phyloP scores from a whole-genome alignment of 768 basidiomycete species.

The Porphyrellus cyaneotinctus region DNA sequence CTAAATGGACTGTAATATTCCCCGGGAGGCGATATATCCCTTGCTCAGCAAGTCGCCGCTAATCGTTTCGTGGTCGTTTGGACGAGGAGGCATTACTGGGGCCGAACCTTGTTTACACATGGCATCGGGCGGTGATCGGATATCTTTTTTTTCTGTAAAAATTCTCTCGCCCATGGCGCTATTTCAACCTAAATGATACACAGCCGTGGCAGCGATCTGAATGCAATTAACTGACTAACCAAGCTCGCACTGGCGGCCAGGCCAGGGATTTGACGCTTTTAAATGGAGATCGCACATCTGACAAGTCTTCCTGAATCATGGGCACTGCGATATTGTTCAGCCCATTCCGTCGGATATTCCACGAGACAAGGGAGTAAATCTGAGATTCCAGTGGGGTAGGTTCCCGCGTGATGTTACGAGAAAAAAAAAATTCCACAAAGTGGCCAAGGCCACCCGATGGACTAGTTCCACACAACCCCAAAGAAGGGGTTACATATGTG shows the following conservation, averaged over 20 bases:
- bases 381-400: not conserved
- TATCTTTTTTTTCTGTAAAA: not conserved
- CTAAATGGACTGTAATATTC: not conserved
- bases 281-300: not conserved
- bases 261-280: not conserved
- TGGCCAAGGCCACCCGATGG: not conserved
- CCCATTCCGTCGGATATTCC: not conserved
- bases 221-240: conserved; percentile 7
- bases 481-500: not conserved
- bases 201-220: not conserved
- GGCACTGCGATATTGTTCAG: not conserved
- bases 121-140: conserved; percentile 6
- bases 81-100: not conserved
- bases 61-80: not conserved
- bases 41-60: not conserved
- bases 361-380: not conserved
- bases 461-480: not conserved
- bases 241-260: conserved; percentile 1
- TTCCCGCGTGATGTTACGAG: conserved; percentile 5
- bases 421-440: not conserved
- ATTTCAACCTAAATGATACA: not conserved
- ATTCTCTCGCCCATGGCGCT: not conserved
- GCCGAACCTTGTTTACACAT: conserved; percentile 2
- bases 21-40: not conserved
- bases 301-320: not conserved